phyloP scores from a whole-genome alignment of 257 asterid species.

The Petunia secreta region DNA sequence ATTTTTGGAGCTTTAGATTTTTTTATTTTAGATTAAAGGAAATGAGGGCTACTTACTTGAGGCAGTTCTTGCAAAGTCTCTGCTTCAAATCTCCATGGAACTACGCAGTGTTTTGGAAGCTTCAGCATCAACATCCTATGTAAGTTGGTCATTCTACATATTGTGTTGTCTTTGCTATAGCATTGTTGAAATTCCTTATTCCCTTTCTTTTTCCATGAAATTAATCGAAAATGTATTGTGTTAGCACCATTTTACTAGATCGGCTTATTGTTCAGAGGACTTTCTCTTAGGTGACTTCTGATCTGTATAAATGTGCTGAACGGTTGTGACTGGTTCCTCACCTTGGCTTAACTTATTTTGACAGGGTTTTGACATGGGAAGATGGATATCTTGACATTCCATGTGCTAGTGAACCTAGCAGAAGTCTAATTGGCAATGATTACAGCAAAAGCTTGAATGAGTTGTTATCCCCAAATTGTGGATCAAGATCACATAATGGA shows the following conservation, averaged over 20 bases:
- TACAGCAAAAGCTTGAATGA: conserved; percentile 40
- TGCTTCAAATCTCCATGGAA: conserved; percentile 89
- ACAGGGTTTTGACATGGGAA: conserved; percentile 89
- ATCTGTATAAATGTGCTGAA: conserved; percentile 1
- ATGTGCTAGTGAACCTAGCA: conserved; percentile 43
- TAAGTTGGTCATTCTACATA: conserved; percentile 42
- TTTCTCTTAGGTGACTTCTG: background rate
- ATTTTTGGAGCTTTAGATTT: conserved; percentile 41
- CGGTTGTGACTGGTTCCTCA: background rate
- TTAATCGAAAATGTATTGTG: background rate
- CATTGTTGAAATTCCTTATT: background rate
- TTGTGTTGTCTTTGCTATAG: background rate
- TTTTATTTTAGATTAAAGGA: conserved; percentile 37
- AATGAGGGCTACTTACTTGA: conserved; percentile 68
- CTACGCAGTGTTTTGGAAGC: conserved; percentile 94
- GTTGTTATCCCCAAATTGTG: conserved; percentile 40
- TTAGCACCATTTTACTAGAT: background rate
- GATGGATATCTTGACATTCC: conserved; percentile 65
- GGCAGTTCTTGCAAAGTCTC: conserved; percentile 73
- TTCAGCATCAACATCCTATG: conserved; percentile 59
- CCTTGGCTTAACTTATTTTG: conserved; percentile 29
- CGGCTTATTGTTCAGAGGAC: background rate
- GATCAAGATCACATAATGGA: conserved; percentile 40
- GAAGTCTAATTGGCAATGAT: conserved; percentile 37
- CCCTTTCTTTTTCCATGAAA: background rate